Evolutionary conservation across 163 green algal genomes (phyloP).

Genomic region (Chloromonas sp.): DNA sequence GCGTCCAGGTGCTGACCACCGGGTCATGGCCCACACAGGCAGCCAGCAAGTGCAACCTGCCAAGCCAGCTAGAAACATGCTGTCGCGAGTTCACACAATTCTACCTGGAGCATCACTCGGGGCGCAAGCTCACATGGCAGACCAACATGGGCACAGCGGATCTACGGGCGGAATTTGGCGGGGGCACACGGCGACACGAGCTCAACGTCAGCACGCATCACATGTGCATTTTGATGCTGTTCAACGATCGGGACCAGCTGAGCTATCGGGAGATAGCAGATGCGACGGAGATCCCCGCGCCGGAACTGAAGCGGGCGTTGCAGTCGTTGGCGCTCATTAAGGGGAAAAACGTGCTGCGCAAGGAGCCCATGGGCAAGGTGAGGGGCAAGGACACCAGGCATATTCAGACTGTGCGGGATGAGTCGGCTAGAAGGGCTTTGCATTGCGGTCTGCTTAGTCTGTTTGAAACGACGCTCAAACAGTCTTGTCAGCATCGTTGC

Average conservation of each 20-base stretch:
- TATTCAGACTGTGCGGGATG: background rate
- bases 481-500: too few relatives aligned
- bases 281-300: conserved; percentile 74
- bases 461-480: too few relatives aligned
- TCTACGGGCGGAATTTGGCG: conserved; percentile 38
- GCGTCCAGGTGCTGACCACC: conserved; percentile 93
- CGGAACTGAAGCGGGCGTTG: conserved; percentile 86
- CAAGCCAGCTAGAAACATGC: conserved; percentile 40
- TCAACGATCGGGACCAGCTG: conserved; percentile 82
- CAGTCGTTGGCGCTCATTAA: conserved; percentile 87
- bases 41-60: conserved; percentile 68
- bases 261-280: conserved; percentile 32
- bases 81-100: conserved; percentile 58
- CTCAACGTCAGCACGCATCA: conserved; percentile 86
- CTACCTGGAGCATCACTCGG: conserved; percentile 85
- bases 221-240: conserved; percentile 92
- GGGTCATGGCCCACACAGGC: conserved; percentile 89
- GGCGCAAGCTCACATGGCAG: conserved; percentile 90
- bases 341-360: conserved; percentile 92
- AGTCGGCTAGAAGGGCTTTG: background rate
- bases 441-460: too few relatives aligned
- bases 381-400: background rate
- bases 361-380: conserved; percentile 67
- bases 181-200: conserved; percentile 37
- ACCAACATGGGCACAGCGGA: conserved; percentile 90